A percentile compares a stretch with the other conserved stretches of the same genome.
Evolutionary conservation across 2,329 filamentous ascomycete genomes (phyloP).

Genomic region (Colletotrichum melonis): DNA sequence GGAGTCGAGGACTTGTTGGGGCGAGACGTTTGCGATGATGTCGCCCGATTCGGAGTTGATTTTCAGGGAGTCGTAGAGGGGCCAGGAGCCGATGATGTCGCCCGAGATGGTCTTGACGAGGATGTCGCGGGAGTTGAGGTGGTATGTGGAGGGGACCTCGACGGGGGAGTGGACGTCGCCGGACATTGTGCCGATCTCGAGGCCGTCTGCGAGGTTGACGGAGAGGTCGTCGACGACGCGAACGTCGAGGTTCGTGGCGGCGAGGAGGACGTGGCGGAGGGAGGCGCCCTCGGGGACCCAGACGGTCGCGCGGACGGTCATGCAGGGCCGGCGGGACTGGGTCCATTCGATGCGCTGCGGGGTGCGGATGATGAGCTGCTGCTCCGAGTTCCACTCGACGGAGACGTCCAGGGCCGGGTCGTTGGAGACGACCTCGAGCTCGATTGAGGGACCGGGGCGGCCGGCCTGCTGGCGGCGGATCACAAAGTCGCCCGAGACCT

Average conservation of each 20-base stretch:
- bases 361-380: constrained; percentile 53
- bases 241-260: constrained; percentile 52
- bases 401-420: constrained; percentile 52
- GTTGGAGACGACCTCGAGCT: constrained; percentile 59
- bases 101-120: constrained; percentile 56
- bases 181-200: constrained; percentile 48
- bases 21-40: constrained; percentile 53
- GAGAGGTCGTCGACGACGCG: constrained; percentile 53
- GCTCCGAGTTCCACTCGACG: constrained; percentile 48
- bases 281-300: constrained; percentile 55
- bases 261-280: constrained; percentile 51
- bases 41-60: constrained; percentile 58
- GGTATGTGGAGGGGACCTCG: constrained; percentile 46
- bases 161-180: constrained; percentile 53
- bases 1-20: constrained; percentile 50
- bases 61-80: constrained; percentile 60
- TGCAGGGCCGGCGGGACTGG: constrained; percentile 51
- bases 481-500: constrained; percentile 58
- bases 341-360: constrained; percentile 48
- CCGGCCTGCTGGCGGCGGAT: constrained; percentile 50
- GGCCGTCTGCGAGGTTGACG: constrained; percentile 43
- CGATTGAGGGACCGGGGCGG: constrained; percentile 50
- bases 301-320: constrained; percentile 59
- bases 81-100: constrained; percentile 59
- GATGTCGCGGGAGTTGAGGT: constrained; percentile 55